These are phyloP conservation scores for Monsonia emarginata DNA, from an alignment of 441 rosid genomes.

Conservation along the genomic window DNA sequence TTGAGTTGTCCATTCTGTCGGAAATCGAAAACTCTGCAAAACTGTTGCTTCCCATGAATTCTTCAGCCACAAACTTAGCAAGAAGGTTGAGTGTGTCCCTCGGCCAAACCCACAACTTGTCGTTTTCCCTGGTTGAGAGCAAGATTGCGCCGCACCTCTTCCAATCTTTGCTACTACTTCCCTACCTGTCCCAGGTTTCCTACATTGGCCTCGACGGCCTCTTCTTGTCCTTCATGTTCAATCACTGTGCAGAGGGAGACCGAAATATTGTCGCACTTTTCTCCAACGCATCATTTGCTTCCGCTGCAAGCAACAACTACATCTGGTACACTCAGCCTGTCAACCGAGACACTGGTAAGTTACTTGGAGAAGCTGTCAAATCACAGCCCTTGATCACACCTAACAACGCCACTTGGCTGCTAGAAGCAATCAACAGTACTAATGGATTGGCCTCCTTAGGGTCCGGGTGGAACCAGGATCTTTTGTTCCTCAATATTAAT, in stretches of 20 bases:
- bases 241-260: conserved; percentile 22
- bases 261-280: conserved; percentile 30
- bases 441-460: conserved; percentile 33
- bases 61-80: conserved; percentile 33
- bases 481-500: conserved; percentile 32
- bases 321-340: conserved; percentile 45
- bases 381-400: conserved; percentile 9
- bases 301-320: conserved; percentile 6
- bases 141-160: conserved; percentile 49
- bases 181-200: conserved; percentile 46
- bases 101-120: conserved; percentile 9
- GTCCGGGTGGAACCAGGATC: conserved; percentile 25
- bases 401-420: conserved; percentile 32
- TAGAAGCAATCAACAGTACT: conserved; percentile 23
- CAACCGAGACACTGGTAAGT: conserved; percentile 34
- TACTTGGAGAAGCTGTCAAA: conserved; percentile 28
- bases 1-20: conserved; percentile 25
- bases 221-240: conserved; percentile 47
- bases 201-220: conserved; percentile 44
- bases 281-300: conserved; percentile 28
- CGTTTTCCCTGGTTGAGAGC: conserved; percentile 21
- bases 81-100: conserved; percentile 29
- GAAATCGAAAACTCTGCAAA: conserved; percentile 30
- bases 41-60: conserved; percentile 23
- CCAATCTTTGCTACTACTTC: conserved; percentile 37